Base-by-base conservation (phyloP, 371 early-diverging fungal genomes). In the Syncephalastrum contaminatum region DNA sequence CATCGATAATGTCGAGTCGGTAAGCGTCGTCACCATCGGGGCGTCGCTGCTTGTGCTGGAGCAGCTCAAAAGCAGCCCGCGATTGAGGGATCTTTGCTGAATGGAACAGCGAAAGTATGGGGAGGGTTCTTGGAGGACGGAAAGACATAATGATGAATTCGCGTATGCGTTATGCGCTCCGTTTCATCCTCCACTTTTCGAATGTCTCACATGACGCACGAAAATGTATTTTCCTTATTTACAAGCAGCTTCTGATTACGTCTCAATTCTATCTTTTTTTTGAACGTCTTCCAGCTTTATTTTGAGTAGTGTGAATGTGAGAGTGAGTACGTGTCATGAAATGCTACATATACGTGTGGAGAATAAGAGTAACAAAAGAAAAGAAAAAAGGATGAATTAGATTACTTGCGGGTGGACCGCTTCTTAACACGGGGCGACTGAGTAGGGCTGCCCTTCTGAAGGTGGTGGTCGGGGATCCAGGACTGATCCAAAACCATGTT, bases 401-500 rank as follows among this genome's bases (percentile, higher is more conserved):
- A 56, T 59, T 64, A 68, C 64, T 68, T 66, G 64, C 70, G 70
- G 45, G 27, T 58, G 25, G 68, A 10, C 67, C 77, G 64, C 74
- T 77, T 77, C 65, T 74, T 73, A 10, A 57, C 57, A 58, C 70
- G 72, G 42, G 77, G 73, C 52, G 77, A 76, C 20, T 67, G 62
- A 49, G 67, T 69, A 43, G 70, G 63, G 54, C 65, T 68, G 51
- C 53, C 57, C 43, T 56, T 54, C 60, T 68, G 69, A 12, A 72
- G 68, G 24, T 77, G 72, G 2, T 66, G 63, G 21, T 73, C 72
- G 53, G 77, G 77, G 46, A 77, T 77, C 77, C 77, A 77, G 21
- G 77, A 72, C 56, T 77, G 62, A 60, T 77, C 77, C 56, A 77
- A 63, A 36, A 77, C 71, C 74, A 77, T 67, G 14, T 77, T 61